Percentiles rank a stretch among this genome's conserved stretches.
phyloP scores from a whole-genome alignment of 225 moss, liverwort and hornwort genomes.

The Lunularia cruciata region DNA sequence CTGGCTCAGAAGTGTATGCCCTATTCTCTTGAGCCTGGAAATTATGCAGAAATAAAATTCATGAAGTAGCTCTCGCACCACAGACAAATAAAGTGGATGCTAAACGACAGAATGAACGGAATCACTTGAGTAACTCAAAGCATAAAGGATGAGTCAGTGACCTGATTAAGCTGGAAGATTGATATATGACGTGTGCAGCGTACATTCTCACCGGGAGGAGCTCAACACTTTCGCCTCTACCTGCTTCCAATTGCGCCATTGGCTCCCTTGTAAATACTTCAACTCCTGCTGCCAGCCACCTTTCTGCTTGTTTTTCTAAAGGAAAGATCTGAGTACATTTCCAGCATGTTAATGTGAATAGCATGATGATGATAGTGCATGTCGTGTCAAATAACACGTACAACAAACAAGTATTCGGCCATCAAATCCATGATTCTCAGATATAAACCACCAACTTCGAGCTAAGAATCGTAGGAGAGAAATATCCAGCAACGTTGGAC shows the following conservation, averaged over 20 bases:
- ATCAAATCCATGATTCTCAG: too few relatives aligned
- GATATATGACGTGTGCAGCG: conserved; percentile 81
- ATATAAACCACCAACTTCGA: too few relatives aligned
- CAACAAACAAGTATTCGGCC: too few relatives aligned
- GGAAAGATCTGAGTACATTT: conserved; percentile 36
- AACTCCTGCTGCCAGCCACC: conserved; percentile 62
- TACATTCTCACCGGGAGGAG: conserved; percentile 70
- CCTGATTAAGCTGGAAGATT: conserved; percentile 95
- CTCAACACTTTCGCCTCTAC: conserved; percentile 35
- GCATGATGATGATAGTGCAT: background rate
- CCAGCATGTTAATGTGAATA: conserved; percentile 16
- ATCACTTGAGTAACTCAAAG: background rate
- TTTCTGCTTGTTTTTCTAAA: conserved; percentile 56
- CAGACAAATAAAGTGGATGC: too few relatives aligned
- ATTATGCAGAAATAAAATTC: conserved; percentile 15
- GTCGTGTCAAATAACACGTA: too few relatives aligned
- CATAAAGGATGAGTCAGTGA: conserved; percentile 13
- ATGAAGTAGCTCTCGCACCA: too few relatives aligned
- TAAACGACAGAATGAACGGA: too few relatives aligned
- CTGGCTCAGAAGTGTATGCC: conserved; percentile 87
- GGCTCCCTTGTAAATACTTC: conserved; percentile 55
- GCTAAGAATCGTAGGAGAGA: too few relatives aligned
- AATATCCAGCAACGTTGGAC: too few relatives aligned
- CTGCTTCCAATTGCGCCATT: conserved; percentile 37
- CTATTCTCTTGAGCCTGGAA: conserved; percentile 83